Base-by-base conservation (phyloP, 192 early-diverging fungal genomes). In the Chytriomyces confervae region DNA sequence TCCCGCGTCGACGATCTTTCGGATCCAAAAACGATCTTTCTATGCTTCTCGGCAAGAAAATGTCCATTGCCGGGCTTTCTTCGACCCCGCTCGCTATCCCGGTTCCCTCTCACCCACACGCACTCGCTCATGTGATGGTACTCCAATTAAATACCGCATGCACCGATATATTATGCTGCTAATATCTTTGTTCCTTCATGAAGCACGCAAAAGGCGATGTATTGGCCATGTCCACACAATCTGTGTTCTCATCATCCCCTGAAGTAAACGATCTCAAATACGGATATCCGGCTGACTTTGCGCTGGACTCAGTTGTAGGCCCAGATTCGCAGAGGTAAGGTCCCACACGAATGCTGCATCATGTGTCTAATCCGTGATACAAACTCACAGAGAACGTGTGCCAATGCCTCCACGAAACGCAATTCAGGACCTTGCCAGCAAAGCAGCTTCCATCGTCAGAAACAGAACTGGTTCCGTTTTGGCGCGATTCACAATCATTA, bases 381-480 rank as follows among this genome's bases (percentile, higher is more conserved):
- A n/a, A n/a, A n/a, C n/a, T n/a, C 13, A 3, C 53, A 57, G 53
- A 20, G 20, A 57, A 57, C 53, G 20, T 20, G 53, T 57, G 53
- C 53, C 11, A 20, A 57, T 57, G 20, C 53, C 74, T 36, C 29
- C 29, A n/a, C 29, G 48, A 49, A 66, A 76, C 29, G 23, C 74
- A 44, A n/a, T 76, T 10, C 62, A 76, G 50, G 29, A 64, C 24
- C 64, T 76, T 7, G 50, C 49, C 13, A 29, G 51, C 7, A 76
- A 66, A 50, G 47, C 74, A 23, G 18, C 74, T n/a, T 79, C 63
- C 13, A 77, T 91, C 20, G 86, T 90, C 9, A 77, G 80, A 53
- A 88, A 83, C 62, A 57, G 85, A 0, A 60, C 79, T 61, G 90
- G 90, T 11, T 78, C 82, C 16, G 89, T 91, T 36, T 75, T 91